Evolutionary conservation across 1,139 yeast genomes (phyloP).

Genomic region (Lodderomyces parapsilosis): DNA sequence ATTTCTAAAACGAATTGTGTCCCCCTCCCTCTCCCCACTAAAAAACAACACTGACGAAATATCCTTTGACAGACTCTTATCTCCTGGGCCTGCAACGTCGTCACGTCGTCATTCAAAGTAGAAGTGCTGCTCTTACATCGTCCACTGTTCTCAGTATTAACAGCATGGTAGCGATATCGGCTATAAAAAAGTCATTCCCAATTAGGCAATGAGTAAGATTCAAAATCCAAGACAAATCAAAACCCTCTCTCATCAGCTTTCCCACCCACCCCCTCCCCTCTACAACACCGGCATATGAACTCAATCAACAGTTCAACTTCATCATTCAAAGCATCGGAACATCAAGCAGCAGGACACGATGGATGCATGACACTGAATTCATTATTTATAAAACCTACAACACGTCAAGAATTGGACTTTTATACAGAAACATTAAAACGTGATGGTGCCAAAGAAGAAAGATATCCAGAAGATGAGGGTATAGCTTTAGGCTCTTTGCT

Average conservation of each 20-base stretch:
- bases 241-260: no score
- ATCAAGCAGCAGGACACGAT: slow-evolving; percentile 87
- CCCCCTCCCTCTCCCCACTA: no score
- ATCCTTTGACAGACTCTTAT: no score
- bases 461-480: slow-evolving; percentile 17
- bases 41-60: no score
- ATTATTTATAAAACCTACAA: slow-evolving; percentile 70
- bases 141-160: no score
- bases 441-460: slow-evolving; percentile 13
- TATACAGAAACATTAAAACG: slow-evolving; percentile 39
- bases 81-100: no score
- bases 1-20: no score
- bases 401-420: slow-evolving; percentile 66
- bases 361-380: slow-evolving; percentile 61
- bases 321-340: slow-evolving; percentile 21
- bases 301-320: not conserved
- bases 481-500: slow-evolving; percentile 35
- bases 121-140: no score
- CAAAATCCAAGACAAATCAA: no score
- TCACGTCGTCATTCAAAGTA: no score
- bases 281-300: no score
- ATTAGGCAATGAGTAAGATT: slow-evolving; percentile 1
- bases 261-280: no score
- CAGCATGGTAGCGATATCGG: not conserved
- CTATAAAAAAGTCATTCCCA: not conserved